phyloP scores from a whole-genome alignment of 140 eudicot genomes.

The Erigeron philadelphicus region DNA sequence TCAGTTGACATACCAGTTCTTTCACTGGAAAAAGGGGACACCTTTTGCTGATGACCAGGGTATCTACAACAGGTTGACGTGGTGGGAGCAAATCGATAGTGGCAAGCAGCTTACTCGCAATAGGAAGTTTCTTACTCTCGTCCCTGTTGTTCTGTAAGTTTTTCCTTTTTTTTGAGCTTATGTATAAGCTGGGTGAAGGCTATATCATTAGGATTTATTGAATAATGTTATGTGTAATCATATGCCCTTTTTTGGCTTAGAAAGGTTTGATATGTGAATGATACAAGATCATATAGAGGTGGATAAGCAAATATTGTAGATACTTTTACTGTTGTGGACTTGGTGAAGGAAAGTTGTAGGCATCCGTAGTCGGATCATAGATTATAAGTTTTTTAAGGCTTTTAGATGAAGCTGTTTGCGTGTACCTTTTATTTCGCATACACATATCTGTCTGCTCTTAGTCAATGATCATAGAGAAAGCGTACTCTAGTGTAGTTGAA shows the following conservation, averaged over 20 bases:
- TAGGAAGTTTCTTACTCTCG: slow-evolving; percentile 80
- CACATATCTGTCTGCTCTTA: too few relatives aligned
- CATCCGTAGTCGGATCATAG: too few relatives aligned
- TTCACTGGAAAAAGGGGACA: slow-evolving; percentile 94
- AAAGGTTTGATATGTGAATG: background rate
- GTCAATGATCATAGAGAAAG: too few relatives aligned
- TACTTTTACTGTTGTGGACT: background rate
- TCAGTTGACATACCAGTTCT: slow-evolving; percentile 74
- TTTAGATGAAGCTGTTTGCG: too few relatives aligned
- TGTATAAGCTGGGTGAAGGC: background rate
- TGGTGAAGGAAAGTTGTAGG: too few relatives aligned
- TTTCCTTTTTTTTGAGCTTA: slow-evolving; percentile 1
- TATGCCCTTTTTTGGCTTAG: slow-evolving; percentile 16
- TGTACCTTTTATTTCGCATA: too few relatives aligned
- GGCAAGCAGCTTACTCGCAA: slow-evolving; percentile 93
- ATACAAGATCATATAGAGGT: background rate
- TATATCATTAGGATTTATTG: background rate
- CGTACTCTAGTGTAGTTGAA: too few relatives aligned
- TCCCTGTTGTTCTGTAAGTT: slow-evolving; percentile 79
- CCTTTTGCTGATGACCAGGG: slow-evolving; percentile 98
- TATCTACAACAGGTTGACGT: slow-evolving; percentile 80
- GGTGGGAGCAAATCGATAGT: slow-evolving; percentile 89
- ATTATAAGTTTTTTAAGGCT: too few relatives aligned
- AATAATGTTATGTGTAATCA: slow-evolving; percentile 10
- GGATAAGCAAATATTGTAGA: background rate